Conservation (phyloP, 164 flowering plant species). For the Platanus orientalis region DNA sequence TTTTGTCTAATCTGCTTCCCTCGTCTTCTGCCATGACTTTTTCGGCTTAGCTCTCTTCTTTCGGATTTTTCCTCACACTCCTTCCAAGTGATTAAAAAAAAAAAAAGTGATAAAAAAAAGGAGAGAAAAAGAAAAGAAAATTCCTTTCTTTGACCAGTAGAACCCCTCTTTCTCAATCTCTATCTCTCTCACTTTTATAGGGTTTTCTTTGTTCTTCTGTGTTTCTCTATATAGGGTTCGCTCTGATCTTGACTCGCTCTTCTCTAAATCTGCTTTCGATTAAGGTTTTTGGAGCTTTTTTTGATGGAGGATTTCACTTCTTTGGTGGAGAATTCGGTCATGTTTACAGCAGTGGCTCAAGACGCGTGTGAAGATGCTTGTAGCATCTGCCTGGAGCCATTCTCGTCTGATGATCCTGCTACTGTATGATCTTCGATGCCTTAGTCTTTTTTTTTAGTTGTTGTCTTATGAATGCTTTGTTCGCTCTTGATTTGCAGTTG, state of each 20-base stretch:
- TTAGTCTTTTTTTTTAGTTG: not conserved
- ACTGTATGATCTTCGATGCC: conserved; percentile 28
- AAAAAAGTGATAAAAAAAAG: not conserved
- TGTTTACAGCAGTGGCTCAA: conserved; percentile 13
- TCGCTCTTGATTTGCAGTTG: not conserved
- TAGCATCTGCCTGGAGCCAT: conserved; percentile 67
- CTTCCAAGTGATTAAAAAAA: not conserved
- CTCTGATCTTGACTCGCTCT: not conserved
- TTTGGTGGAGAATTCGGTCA: conserved; percentile 14
- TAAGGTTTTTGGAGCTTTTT: not conserved
- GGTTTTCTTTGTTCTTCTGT: conserved; percentile 11
- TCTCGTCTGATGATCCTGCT: conserved; percentile 44
- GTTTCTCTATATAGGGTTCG: not conserved
- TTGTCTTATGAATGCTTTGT: not conserved
- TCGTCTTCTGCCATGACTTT: conserved; percentile 12
- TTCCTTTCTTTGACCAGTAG: conserved; percentile 32
- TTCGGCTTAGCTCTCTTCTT: not conserved
- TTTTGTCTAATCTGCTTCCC: not conserved
- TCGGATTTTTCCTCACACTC: not conserved
- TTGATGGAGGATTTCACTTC: conserved; percentile 24
- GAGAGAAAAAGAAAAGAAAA: not conserved
- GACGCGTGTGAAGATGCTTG: conserved; percentile 48
- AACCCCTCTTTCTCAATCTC: conserved; percentile 12
- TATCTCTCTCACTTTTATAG: not conserved
- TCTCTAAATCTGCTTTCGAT: not conserved